A percentile compares a stretch with the other conserved stretches of the same genome.
These are phyloP conservation scores for Saxispiralis lemnorum DNA, from an alignment of 495 filamentous ascomycete species.

Conservation along the genomic window DNA sequence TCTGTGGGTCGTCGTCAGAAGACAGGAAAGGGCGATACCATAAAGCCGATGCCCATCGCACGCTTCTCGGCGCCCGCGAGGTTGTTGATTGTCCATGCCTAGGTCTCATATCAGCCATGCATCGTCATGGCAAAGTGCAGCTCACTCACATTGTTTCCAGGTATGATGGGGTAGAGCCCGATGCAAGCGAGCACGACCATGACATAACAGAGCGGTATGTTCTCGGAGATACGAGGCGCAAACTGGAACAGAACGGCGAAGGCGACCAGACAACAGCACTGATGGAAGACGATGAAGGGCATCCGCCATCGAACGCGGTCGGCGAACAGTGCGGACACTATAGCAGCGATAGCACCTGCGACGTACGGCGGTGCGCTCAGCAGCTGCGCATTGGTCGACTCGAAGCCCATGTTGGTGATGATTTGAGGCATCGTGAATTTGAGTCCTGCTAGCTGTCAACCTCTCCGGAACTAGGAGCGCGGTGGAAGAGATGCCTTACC, in stretches of 20 bases:
- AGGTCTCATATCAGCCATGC: background rate
- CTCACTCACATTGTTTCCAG: constrained; percentile 12
- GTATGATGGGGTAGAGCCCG: constrained; percentile 27
- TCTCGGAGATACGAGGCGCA: constrained; percentile 14
- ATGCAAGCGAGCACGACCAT: constrained; percentile 24
- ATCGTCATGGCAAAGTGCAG: background rate
- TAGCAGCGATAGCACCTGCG: constrained; percentile 16
- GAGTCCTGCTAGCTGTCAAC: background rate
- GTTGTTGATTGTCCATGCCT: constrained; percentile 27
- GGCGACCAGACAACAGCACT: constrained; percentile 19
- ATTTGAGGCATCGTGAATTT: constrained; percentile 3
- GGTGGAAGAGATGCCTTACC: too few relatives aligned
- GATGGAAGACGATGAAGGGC: constrained; percentile 23
- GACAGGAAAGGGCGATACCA: constrained; percentile 1
- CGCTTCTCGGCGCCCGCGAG: constrained; percentile 22
- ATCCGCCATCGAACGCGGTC: constrained; percentile 27
- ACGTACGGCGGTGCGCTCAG: constrained; percentile 6
- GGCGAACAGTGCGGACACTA: constrained; percentile 21
- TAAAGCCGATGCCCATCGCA: constrained; percentile 25
- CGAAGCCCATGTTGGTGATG: constrained; percentile 1
- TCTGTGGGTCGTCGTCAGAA: background rate
- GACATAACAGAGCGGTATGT: constrained; percentile 23
- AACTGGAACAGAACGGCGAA: constrained; percentile 14
- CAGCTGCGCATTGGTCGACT: constrained; percentile 1
- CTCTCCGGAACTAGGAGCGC: too few relatives aligned